These are phyloP conservation scores for Carex parvula DNA, from an alignment of 176 grass and related monocot genomes.

Conservation along the genomic window DNA sequence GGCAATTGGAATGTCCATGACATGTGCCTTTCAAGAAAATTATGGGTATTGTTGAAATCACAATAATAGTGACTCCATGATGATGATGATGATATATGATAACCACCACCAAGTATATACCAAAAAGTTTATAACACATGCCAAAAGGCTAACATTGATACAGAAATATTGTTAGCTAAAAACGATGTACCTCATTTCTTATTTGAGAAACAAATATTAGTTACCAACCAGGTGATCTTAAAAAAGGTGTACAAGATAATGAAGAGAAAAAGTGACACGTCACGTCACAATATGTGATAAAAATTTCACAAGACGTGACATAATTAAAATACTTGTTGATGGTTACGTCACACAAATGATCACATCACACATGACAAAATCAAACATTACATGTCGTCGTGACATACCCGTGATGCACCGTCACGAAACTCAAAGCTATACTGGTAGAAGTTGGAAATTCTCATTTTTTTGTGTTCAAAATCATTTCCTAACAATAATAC, in stretches of 20 bases:
- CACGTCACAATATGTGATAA: too few species aligned
- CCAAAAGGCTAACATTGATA: neutral
- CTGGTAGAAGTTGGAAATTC: too few species aligned
- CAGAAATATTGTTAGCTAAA: neutral
- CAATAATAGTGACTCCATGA: neutral
- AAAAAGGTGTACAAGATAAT: too few species aligned
- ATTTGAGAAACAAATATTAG: neutral
- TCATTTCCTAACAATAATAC: neutral
- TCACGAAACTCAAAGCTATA: neutral
- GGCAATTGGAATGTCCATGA: constrained; percentile 31
- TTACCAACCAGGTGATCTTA: neutral
- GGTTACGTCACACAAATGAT: too few species aligned
- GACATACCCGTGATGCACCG: too few species aligned
- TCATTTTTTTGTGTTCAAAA: too few species aligned
- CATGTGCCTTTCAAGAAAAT: neutral
- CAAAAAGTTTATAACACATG: neutral
- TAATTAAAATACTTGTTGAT: too few species aligned
- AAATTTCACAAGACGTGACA: too few species aligned
- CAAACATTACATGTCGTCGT: too few species aligned
- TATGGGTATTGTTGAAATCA: neutral
- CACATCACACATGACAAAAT: too few species aligned
- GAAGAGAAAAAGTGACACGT: too few species aligned
- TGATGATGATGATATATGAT: neutral
- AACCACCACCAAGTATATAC: neutral
- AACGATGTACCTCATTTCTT: neutral